Conservation (phyloP, 2,329 filamentous ascomycete species). For the Talaromyces verruculosus region DNA sequence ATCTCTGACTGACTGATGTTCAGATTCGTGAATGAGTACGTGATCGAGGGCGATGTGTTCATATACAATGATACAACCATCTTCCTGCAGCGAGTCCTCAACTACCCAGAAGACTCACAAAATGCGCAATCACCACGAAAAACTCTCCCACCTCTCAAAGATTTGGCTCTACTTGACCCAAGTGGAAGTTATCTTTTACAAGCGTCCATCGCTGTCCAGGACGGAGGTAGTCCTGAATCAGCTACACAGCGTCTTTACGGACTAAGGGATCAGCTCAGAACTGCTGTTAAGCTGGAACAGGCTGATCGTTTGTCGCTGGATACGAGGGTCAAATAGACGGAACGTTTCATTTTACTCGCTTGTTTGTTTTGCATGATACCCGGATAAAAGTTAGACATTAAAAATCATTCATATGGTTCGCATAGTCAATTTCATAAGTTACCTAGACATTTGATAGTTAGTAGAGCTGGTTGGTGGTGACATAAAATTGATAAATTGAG, state of each 20-base stretch:
- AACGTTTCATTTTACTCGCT: not conserved
- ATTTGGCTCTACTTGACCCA: constrained; percentile 54
- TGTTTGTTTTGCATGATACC: constrained; percentile 24
- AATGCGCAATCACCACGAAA: constrained; percentile 36
- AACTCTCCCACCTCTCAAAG: constrained; percentile 45
- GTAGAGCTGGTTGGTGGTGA: not conserved
- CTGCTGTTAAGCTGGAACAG: constrained; percentile 56
- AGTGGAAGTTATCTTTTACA: constrained; percentile 61
- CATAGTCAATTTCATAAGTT: not conserved
- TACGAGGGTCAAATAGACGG: constrained; percentile 55
- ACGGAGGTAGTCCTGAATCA: constrained; percentile 54
- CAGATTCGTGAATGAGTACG: constrained; percentile 59
- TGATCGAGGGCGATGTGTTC: constrained; percentile 58
- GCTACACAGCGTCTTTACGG: constrained; percentile 57
- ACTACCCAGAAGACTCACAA: constrained; percentile 42
- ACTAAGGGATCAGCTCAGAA: constrained; percentile 57
- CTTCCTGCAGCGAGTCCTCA: constrained; percentile 56
- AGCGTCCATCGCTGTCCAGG: constrained; percentile 57
- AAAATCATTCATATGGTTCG: not conserved
- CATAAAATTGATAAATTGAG: constrained; percentile 7
- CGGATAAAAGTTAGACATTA: not conserved
- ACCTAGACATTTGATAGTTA: no score
- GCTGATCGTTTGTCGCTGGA: constrained; percentile 61
- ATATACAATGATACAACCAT: constrained; percentile 59
- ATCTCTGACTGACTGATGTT: constrained; percentile 7